Base-by-base conservation (phyloP, 495 filamentous ascomycete species). In the Acidiella bohemica region DNA sequence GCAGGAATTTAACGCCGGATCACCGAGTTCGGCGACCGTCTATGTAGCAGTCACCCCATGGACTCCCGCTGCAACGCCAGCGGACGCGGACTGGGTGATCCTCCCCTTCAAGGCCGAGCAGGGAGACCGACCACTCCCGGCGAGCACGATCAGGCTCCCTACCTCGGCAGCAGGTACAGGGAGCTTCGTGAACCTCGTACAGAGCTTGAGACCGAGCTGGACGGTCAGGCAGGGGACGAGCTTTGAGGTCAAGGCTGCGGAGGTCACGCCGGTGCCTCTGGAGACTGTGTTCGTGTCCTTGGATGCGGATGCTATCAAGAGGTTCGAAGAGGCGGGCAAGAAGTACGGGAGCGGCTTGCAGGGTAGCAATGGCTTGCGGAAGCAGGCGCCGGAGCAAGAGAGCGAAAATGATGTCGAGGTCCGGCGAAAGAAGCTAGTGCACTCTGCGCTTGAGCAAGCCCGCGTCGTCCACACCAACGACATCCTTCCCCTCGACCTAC, bases 21-120 rank as follows among this genome's bases (percentile, higher is more conserved):
- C 10, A 1, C 8, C 20, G 11, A 21, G 42, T 16, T 24, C 6
- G 4, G 13, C 14, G 4, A 25, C 16, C 8, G 4, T 49, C 6
- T 75, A 85, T 53, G 70, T 90, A 43, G 85, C 84, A 20, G 76
- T 94, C 47, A 78, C 85, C 23, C 84, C 86, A 18, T 86, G 83
- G 71, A 64, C 75, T 3, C 80, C 86, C 9, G 67, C 66, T 32
- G 63, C 71, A 30, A 55, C 40, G 11, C 53, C 54, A 19, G 54
- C 74, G 2, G 66, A 79, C 30, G 72, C 82, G 58, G 70, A 31
- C 67, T 97, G 90, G 90, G 83, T 84, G 0, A 71, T 95, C 33
- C 71, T 97, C 21, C 84, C 88, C 10, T 78, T 94, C 25, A 70
- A 70, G 4, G 59, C 61, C 21, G 37, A 56, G 9, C 38, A 46